Conservation (phyloP, 73 alveolate genomes). For the Durusdinium trenchii region DNA sequence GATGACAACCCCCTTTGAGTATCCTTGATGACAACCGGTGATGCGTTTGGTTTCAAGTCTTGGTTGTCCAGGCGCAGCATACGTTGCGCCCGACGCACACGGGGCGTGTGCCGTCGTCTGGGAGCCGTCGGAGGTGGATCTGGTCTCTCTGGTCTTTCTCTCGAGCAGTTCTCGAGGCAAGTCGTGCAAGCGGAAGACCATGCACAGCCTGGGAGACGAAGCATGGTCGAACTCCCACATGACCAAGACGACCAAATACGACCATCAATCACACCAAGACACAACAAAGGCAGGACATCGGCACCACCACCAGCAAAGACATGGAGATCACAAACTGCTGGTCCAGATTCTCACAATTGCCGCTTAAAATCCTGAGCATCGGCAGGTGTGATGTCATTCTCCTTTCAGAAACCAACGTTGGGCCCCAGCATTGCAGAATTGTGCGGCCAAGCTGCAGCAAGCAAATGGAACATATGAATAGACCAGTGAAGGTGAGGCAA, state of each 20-base stretch:
- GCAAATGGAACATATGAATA: neutral
- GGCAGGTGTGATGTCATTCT: neutral
- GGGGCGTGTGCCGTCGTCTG: constrained; percentile 16
- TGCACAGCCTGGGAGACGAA: neutral
- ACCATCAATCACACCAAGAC: too few relatives aligned
- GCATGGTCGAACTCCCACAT: neutral
- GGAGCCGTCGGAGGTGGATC: neutral
- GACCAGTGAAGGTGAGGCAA: constrained; percentile 5
- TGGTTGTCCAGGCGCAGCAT: neutral
- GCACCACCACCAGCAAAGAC: constrained; percentile 40
- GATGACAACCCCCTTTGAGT: neutral
- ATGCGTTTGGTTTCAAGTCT: neutral
- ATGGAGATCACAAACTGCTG: neutral
- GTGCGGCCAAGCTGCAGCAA: constrained; percentile 28
- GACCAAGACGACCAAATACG: too few relatives aligned
- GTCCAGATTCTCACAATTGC: constrained; percentile 27
- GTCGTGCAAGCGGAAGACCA: neutral
- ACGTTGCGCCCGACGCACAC: constrained; percentile 92
- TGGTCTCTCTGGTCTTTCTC: neutral
- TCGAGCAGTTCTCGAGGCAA: constrained; percentile 20
- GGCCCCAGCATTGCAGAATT: neutral
- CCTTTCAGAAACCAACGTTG: neutral
- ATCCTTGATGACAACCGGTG: neutral
- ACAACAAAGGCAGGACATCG: neutral
- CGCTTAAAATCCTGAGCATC: neutral